Percentiles rank a stretch among this genome's conserved stretches.
phyloP scores from a whole-genome alignment of 176 grass and related monocot species.

The Juncus inflexus region DNA sequence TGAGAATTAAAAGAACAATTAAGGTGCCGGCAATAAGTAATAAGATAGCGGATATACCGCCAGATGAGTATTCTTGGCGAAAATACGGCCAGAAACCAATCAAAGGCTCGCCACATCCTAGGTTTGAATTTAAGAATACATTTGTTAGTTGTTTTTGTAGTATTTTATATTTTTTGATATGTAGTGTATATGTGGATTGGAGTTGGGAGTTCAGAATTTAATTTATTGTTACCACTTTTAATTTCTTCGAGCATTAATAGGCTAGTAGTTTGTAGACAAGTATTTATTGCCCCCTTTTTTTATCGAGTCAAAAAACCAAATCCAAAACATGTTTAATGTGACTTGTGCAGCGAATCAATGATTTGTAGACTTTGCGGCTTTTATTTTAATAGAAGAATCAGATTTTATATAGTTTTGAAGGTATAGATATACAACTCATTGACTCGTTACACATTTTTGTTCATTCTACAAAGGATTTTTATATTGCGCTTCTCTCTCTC shows the following conservation, averaged over 20 bases:
- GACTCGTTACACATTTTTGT: no score
- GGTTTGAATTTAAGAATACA: conserved; percentile 41
- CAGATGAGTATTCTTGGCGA: conserved; percentile 93
- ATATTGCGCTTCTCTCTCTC: no score
- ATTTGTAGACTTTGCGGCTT: no score
- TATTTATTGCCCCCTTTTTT: conserved; percentile 27
- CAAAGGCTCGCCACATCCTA: conserved; percentile 96
- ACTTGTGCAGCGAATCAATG: no score
- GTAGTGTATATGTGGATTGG: background rate
- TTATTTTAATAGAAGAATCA: no score
- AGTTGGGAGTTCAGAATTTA: background rate
- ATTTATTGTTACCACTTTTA: conserved; percentile 23
- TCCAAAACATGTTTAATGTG: no score
- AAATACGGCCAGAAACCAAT: conserved; percentile 99
- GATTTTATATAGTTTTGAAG: no score
- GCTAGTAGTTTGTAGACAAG: conserved; percentile 8
- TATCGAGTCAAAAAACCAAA: background rate
- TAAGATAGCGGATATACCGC: conserved; percentile 88
- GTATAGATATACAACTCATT: no score
- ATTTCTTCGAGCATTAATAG: conserved; percentile 10
- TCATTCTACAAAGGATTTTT: no score
- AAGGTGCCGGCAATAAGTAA: conserved; percentile 96
- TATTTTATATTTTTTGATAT: background rate
- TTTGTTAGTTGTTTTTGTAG: background rate
- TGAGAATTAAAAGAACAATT: conserved; percentile 80